Evolutionary conservation across 225 moss, liverwort and hornwort genomes (phyloP).

Genomic region (Neckera pumila): DNA sequence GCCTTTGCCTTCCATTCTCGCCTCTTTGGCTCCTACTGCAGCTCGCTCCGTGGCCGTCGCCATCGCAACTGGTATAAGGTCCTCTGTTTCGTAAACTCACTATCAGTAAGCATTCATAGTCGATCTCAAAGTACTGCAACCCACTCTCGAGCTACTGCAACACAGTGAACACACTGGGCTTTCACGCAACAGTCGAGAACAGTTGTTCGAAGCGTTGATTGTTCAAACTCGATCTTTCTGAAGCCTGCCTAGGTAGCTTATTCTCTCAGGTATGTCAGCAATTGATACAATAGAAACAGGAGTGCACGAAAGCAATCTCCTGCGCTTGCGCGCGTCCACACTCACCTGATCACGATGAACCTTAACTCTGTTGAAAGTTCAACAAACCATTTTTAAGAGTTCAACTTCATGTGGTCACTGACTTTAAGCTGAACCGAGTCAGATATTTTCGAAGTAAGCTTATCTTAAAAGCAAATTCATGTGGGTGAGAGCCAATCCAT

Average conservation of each 20-base stretch:
- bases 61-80: background rate
- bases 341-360: background rate
- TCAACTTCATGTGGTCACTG: background rate
- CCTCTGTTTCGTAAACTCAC: background rate
- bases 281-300: background rate
- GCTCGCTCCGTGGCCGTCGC: constrained; percentile 36
- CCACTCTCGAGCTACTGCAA: background rate
- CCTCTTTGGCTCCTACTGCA: constrained; percentile 16
- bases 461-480: background rate
- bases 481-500: background rate
- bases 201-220: background rate
- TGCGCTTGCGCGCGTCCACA: background rate
- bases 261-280: no score
- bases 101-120: background rate
- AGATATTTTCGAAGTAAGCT: background rate
- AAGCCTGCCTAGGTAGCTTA: no score
- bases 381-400: background rate
- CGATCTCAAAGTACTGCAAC: background rate
- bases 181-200: no score
- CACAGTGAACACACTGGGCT: no score
- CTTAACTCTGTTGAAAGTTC: background rate
- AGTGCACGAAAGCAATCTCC: background rate
- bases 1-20: constrained; percentile 23
- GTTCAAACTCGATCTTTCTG: background rate
- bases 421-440: background rate